Percentiles rank a stretch among this genome's conserved stretches.
Conservation (phyloP, 345 rosid genomes). For the Corchorus olitorius region DNA sequence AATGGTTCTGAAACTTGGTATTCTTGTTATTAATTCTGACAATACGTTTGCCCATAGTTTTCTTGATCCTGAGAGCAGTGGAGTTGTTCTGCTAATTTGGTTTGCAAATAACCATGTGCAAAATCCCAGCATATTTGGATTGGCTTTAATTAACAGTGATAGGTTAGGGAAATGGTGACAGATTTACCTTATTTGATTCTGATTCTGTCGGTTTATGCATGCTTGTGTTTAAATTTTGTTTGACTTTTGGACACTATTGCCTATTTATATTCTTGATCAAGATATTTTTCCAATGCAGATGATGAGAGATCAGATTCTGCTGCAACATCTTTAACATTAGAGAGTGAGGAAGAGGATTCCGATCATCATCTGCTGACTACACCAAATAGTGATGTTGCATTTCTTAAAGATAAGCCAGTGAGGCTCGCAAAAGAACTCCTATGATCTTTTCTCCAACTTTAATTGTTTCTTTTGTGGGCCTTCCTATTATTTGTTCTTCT, state of each 20-base stretch:
- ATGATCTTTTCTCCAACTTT: conserved; percentile 21
- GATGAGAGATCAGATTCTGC: conserved; percentile 64
- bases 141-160: neutral
- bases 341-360: conserved; percentile 69
- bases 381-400: conserved; percentile 63
- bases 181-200: too few species aligned
- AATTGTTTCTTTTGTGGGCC: conserved; percentile 18
- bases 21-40: neutral
- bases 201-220: neutral
- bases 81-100: conserved; percentile 1
- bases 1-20: neutral
- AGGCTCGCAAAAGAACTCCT: conserved; percentile 62
- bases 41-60: neutral
- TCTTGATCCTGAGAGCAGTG: neutral
- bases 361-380: conserved; percentile 66
- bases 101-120: neutral
- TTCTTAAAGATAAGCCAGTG: conserved; percentile 66
- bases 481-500: conserved; percentile 22
- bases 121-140: neutral
- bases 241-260: neutral
- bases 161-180: too few species aligned
- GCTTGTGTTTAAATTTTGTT: neutral
- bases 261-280: neutral
- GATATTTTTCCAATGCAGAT: conserved; percentile 30
- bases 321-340: conserved; percentile 53